phyloP scores from a whole-genome alignment of 257 asterid genomes.

The Nicotiana tomentosiformis region DNA sequence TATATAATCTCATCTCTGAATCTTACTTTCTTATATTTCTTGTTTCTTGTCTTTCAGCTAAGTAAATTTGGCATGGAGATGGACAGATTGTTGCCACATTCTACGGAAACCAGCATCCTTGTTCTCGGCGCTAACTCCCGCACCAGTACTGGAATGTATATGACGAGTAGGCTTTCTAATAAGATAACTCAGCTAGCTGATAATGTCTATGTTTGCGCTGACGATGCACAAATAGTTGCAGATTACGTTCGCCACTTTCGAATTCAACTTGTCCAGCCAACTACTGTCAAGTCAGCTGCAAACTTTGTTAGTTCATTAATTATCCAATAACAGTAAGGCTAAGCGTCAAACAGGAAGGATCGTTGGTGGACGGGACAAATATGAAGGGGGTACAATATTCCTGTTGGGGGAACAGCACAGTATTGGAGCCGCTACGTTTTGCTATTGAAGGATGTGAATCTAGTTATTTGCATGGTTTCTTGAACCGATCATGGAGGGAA shows the following conservation, averaged over 20 bases:
- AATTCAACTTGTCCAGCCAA: constrained; percentile 81
- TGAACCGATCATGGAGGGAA: constrained; percentile 78
- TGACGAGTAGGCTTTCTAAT: no score
- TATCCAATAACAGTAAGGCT: constrained; percentile 68
- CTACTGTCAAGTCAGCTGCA: constrained; percentile 81
- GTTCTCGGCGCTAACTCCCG: no score
- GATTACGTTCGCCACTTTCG: constrained; percentile 77
- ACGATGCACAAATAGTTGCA: constrained; percentile 71
- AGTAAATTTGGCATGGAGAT: no score
- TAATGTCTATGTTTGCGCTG: constrained; percentile 31
- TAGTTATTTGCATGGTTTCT: constrained; percentile 65
- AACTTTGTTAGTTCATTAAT: constrained; percentile 49
- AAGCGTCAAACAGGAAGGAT: constrained; percentile 91
- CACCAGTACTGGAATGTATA: no score
- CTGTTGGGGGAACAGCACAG: constrained; percentile 85
- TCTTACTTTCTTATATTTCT: no score
- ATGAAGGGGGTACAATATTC: constrained; percentile 94
- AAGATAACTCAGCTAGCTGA: no score
- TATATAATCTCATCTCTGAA: no score
- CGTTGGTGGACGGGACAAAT: constrained; percentile 98
- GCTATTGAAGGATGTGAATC: constrained; percentile 92
- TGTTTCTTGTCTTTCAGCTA: no score
- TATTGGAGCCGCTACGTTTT: constrained; percentile 71
- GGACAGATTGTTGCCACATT: no score
- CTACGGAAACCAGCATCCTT: no score